Percentiles rank a stretch among this genome's conserved stretches.
Conservation (phyloP, 306 rosid species). For the Malus sylvestris region DNA sequence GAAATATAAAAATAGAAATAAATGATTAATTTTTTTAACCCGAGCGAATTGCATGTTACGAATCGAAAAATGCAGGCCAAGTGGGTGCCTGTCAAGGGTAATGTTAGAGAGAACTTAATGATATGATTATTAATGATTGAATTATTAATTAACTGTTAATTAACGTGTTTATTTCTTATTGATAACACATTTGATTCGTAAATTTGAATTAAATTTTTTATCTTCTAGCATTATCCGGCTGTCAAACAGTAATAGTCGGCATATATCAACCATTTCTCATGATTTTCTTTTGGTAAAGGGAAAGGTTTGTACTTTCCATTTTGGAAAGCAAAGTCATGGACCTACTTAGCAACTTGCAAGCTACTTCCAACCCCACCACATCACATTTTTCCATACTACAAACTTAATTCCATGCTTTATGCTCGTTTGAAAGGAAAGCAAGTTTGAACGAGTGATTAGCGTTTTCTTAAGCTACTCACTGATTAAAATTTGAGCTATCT, state of each 20-base stretch:
- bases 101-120: no score
- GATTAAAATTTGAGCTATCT: no score
- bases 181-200: no score
- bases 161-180: no score
- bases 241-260: neutral
- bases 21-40: neutral
- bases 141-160: no score
- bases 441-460: no score
- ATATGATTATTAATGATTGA: no score
- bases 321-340: neutral
- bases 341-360: neutral
- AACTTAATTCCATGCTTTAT: neutral
- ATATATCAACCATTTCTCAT: neutral
- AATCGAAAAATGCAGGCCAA: neutral
- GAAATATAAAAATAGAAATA: no score
- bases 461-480: no score
- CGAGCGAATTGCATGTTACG: neutral
- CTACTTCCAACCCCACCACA: neutral
- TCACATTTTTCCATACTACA: neutral
- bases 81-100: neutral
- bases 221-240: neutral
- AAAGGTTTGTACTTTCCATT: neutral
- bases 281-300: neutral
- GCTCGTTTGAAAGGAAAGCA: neutral
- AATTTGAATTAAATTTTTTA: no score